phyloP scores from a whole-genome alignment of 2,329 filamentous ascomycete genomes.

The Epicoccum sorghinum region DNA sequence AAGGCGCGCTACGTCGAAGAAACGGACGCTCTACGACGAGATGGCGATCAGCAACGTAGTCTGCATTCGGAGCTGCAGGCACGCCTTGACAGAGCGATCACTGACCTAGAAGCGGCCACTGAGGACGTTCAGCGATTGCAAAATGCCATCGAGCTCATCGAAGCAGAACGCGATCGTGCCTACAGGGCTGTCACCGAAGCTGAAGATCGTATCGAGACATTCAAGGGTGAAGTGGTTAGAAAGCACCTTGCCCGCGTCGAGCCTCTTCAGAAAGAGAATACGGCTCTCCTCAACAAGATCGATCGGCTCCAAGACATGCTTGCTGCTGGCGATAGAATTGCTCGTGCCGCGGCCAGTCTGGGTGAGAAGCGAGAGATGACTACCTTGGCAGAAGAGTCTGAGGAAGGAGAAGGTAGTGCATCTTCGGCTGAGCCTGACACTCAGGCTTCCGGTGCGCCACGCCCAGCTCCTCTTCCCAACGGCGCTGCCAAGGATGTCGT shows the following conservation, averaged over 20 bases:
- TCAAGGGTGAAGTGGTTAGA: constrained; percentile 45
- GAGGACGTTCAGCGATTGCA: constrained; percentile 21
- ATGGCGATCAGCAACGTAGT: constrained; percentile 23
- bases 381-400: constrained; percentile 39
- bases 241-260: constrained; percentile 45
- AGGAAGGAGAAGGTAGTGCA: constrained; percentile 21
- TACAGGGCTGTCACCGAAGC: constrained; percentile 32
- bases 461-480: constrained; percentile 7
- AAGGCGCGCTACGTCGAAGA: constrained; percentile 28
- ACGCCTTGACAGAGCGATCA: constrained; percentile 24
- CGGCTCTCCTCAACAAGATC: constrained; percentile 38
- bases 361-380: constrained; percentile 43
- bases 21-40: constrained; percentile 26
- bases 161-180: constrained; percentile 31
- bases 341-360: constrained; percentile 42
- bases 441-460: constrained; percentile 5
- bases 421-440: not conserved
- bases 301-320: constrained; percentile 44
- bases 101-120: constrained; percentile 11
- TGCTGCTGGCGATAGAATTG: constrained; percentile 43
- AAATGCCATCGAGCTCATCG: constrained; percentile 18
- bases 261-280: constrained; percentile 43
- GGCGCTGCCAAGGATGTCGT: constrained; percentile 34
- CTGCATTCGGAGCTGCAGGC: constrained; percentile 24
- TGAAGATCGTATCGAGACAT: constrained; percentile 41